A percentile compares a stretch with the other conserved stretches of the same genome.
Evolutionary conservation across 805 yeast genomes (phyloP).

Genomic region (Torulaspora quercuum): DNA sequence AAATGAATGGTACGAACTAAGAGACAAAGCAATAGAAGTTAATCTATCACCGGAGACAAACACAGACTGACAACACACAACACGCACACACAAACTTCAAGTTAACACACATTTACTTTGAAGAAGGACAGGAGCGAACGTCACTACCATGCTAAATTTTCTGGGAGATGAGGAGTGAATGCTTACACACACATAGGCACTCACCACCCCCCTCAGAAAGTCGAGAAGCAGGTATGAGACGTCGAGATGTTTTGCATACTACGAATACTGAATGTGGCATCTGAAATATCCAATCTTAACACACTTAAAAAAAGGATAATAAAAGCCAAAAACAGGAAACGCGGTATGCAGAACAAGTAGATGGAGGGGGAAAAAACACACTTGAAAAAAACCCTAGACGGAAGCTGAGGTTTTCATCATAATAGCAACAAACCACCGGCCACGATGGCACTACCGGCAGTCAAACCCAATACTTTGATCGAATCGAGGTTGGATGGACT

Average conservation of each 20-base stretch:
- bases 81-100: slow-evolving; percentile 15
- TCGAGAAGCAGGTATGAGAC: no score
- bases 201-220: no score
- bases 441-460: slow-evolving; percentile 46
- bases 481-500: slow-evolving; percentile 22
- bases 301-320: slow-evolving; percentile 1
- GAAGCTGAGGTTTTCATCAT: slow-evolving; percentile 22
- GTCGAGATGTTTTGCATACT: no score
- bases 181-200: no score
- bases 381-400: slow-evolving; percentile 1
- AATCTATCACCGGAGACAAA: slow-evolving; percentile 12
- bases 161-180: no score
- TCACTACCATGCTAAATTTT: no score
- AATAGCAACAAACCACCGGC: slow-evolving; percentile 50
- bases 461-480: slow-evolving; percentile 31
- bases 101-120: slow-evolving; percentile 6
- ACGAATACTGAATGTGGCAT: no score
- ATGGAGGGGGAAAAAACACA: slow-evolving; percentile 10
- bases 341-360: no score
- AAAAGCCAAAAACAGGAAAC: slow-evolving; percentile 1
- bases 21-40: slow-evolving; percentile 6
- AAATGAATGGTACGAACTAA: slow-evolving; percentile 8
- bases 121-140: slow-evolving; percentile 4
- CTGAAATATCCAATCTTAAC: slow-evolving; percentile 3
- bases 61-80: slow-evolving; percentile 14